A percentile compares a stretch with the other conserved stretches of the same genome.
Evolutionary conservation across 2,329 filamentous ascomycete species (phyloP).

Genomic region (Incumbomyces lentus): DNA sequence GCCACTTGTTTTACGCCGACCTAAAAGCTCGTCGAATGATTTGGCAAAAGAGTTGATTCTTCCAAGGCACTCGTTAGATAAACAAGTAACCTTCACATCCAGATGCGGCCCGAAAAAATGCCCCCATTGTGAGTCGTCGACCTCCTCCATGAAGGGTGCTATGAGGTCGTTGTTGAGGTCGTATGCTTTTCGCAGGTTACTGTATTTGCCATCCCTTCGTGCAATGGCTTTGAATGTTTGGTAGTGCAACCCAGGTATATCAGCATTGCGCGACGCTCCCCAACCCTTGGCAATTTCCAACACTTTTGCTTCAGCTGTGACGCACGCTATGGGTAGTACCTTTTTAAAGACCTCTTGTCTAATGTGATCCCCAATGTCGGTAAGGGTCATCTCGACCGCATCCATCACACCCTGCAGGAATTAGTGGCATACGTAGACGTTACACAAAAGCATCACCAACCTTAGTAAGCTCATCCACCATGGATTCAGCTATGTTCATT

Average conservation of each 20-base stretch:
- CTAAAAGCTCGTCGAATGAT: constrained; percentile 25
- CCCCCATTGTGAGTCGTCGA: constrained; percentile 36
- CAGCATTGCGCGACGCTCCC: constrained; percentile 26
- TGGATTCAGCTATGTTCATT: not conserved
- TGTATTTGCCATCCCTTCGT: constrained; percentile 39
- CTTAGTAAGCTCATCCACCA: not conserved
- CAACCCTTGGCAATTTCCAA: constrained; percentile 29
- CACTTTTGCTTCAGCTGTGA: constrained; percentile 21
- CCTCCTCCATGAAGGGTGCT: constrained; percentile 23
- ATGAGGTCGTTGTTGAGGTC: constrained; percentile 22
- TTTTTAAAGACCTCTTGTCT: constrained; percentile 29
- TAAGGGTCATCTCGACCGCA: not conserved
- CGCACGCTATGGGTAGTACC: constrained; percentile 27
- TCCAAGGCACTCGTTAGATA: constrained; percentile 21
- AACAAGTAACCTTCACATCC: constrained; percentile 12
- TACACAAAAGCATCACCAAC: not conserved
- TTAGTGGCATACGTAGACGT: not conserved
- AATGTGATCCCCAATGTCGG: constrained; percentile 21
- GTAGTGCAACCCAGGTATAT: constrained; percentile 36
- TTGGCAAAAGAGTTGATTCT: constrained; percentile 1
- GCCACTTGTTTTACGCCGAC: constrained; percentile 28
- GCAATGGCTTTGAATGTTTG: constrained; percentile 48
- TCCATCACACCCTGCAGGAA: not conserved
- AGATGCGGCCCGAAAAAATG: constrained; percentile 14
- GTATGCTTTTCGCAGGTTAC: constrained; percentile 28